These are phyloP conservation scores for Fusarium ramigenum DNA, from an alignment of 2,329 filamentous ascomycete species.

Conservation along the genomic window DNA sequence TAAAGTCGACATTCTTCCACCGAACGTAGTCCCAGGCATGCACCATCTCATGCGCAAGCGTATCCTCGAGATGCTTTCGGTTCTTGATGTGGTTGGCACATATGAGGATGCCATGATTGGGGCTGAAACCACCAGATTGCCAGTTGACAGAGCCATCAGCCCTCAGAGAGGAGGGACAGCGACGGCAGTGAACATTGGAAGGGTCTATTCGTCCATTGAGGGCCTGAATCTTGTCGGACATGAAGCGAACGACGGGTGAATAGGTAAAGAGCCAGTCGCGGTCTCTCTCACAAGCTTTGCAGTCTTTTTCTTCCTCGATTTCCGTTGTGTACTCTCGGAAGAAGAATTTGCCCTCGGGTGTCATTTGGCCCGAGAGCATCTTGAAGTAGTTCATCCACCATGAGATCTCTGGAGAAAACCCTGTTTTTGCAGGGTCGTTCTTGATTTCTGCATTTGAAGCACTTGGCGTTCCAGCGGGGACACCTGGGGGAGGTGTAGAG, in stretches of 20 bases:
- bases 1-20: constrained; percentile 84
- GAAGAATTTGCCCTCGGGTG: constrained; percentile 72
- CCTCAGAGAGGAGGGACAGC: constrained; percentile 72
- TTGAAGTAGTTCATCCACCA: constrained; percentile 89
- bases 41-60: constrained; percentile 95
- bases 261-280: constrained; percentile 86
- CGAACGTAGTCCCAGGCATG: constrained; percentile 94
- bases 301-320: constrained; percentile 80
- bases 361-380: constrained; percentile 79
- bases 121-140: constrained; percentile 83
- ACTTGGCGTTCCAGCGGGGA: constrained; percentile 31
- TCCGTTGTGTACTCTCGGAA: constrained; percentile 82
- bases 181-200: constrained; percentile 81
- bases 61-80: constrained; percentile 87
- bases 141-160: constrained; percentile 69
- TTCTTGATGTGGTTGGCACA: constrained; percentile 92
- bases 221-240: constrained; percentile 81
- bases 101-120: constrained; percentile 86
- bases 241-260: constrained; percentile 87
- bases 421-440: constrained; percentile 69
- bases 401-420: constrained; percentile 67
- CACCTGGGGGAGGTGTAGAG: constrained; percentile 14
- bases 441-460: constrained; percentile 49
- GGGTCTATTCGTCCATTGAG: constrained; percentile 80
- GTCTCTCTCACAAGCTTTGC: constrained; percentile 80